phyloP scores from a whole-genome alignment of 176 grass and related monocot genomes.

The Rhipidocladum racemiflorum region DNA sequence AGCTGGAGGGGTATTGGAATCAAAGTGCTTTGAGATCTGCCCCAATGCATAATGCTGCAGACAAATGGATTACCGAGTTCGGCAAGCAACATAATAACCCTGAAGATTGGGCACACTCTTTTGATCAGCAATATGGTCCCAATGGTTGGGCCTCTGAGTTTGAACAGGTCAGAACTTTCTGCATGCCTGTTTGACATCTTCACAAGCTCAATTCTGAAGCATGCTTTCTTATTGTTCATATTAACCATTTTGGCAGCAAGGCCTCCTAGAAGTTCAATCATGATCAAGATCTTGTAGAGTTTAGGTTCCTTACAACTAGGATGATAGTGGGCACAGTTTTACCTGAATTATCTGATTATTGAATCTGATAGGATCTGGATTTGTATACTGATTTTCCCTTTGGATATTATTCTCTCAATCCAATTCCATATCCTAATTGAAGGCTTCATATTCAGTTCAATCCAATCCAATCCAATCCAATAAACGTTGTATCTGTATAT shows the following conservation, averaged over 20 bases:
- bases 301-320: neutral
- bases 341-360: neutral
- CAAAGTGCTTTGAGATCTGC: slow-evolving; percentile 57
- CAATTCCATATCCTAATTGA: neutral
- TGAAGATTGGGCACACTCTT: slow-evolving; percentile 82
- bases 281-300: slow-evolving; percentile 1
- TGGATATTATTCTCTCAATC: neutral
- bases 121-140: slow-evolving; percentile 84
- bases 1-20: slow-evolving; percentile 96
- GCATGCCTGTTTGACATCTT: slow-evolving; percentile 20
- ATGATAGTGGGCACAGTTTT: neutral
- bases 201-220: neutral
- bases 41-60: slow-evolving; percentile 69
- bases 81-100: slow-evolving; percentile 68
- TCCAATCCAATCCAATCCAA: neutral
- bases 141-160: slow-evolving; percentile 99
- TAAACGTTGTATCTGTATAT: neutral
- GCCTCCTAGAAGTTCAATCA: slow-evolving; percentile 1
- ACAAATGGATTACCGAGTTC: slow-evolving; percentile 91
- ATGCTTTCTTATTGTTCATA: neutral
- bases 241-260: neutral
- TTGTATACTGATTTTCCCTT: slow-evolving; percentile 4
- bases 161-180: slow-evolving; percentile 62
- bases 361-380: neutral
- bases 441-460: neutral